These are phyloP conservation scores for Tricholoma matsutake DNA, from an alignment of 768 basidiomycete species.

Conservation along the genomic window DNA sequence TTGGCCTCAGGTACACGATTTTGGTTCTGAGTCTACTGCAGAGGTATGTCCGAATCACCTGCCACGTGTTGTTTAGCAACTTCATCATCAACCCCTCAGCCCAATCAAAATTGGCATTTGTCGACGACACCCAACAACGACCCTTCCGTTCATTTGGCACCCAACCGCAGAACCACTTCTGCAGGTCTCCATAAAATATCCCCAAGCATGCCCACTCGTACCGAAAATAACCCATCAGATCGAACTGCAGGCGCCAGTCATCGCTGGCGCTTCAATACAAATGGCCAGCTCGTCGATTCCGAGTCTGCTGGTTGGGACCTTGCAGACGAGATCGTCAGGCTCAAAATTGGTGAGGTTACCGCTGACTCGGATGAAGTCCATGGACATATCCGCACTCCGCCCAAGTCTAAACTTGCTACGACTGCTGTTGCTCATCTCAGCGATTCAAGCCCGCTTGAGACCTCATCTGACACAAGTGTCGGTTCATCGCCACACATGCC, in stretches of 20 bases:
- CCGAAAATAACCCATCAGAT: constrained; percentile 38
- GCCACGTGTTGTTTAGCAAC: constrained; percentile 34
- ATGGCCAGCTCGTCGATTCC: constrained; percentile 61
- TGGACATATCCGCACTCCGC: constrained; percentile 60
- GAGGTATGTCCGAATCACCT: constrained; percentile 37
- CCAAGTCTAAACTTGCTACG: constrained; percentile 57
- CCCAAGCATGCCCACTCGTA: constrained; percentile 46
- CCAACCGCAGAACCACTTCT: constrained; percentile 30
- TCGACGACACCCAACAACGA: constrained; percentile 36
- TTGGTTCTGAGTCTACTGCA: constrained; percentile 37
- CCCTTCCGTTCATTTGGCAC: constrained; percentile 31
- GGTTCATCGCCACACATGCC: constrained; percentile 71
- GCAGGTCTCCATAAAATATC: constrained; percentile 37
- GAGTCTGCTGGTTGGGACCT: constrained; percentile 66
- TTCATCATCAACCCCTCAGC: constrained; percentile 18
- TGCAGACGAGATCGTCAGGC: constrained; percentile 67
- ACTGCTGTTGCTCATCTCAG: constrained; percentile 52
- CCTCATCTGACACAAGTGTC: constrained; percentile 65
- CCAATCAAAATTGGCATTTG: constrained; percentile 46
- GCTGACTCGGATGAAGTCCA: constrained; percentile 51
- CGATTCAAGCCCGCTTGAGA: constrained; percentile 71
- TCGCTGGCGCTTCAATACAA: constrained; percentile 65
- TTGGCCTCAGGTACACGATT: constrained; percentile 51
- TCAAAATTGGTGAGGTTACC: constrained; percentile 59
- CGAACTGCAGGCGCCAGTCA: constrained; percentile 38